Conservation (phyloP, 2,329 filamentous ascomycete genomes). For the Cadophora gregata region DNA sequence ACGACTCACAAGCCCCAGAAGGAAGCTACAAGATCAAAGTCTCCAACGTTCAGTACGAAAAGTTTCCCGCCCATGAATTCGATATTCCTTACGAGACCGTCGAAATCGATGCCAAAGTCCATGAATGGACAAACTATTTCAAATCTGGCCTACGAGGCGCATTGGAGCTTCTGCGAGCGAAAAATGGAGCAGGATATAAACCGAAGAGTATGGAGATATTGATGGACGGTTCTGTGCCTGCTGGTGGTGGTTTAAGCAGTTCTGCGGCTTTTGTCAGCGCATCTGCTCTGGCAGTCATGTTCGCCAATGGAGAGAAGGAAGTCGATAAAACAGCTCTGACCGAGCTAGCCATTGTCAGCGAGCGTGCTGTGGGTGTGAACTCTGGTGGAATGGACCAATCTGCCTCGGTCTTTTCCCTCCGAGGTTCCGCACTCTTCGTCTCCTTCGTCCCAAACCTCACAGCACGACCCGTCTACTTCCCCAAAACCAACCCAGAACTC, state of each 20-base stretch:
- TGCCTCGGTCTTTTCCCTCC: constrained; percentile 90
- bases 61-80: constrained; percentile 79
- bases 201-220: constrained; percentile 85
- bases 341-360: constrained; percentile 92
- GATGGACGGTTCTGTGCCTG: constrained; percentile 89
- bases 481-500: constrained; percentile 79
- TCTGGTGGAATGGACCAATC: constrained; percentile 98
- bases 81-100: constrained; percentile 68
- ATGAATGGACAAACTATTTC: constrained; percentile 99
- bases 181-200: constrained; percentile 62
- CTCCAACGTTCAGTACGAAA: constrained; percentile 76
- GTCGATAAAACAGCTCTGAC: constrained; percentile 92
- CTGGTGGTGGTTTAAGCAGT: constrained; percentile 89
- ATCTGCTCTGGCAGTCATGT: constrained; percentile 85
- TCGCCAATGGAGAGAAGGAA: constrained; percentile 77
- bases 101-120: constrained; percentile 82
- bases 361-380: constrained; percentile 94
- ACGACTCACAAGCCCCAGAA: constrained; percentile 53
- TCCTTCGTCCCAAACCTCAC: constrained; percentile 82
- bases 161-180: constrained; percentile 75
- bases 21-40: constrained; percentile 74
- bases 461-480: constrained; percentile 81
- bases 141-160: constrained; percentile 88
- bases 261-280: constrained; percentile 94
- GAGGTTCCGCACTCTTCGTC: constrained; percentile 86